Conservation (phyloP, 208 protist species). For the Trypanosoma rangeli region DNA sequence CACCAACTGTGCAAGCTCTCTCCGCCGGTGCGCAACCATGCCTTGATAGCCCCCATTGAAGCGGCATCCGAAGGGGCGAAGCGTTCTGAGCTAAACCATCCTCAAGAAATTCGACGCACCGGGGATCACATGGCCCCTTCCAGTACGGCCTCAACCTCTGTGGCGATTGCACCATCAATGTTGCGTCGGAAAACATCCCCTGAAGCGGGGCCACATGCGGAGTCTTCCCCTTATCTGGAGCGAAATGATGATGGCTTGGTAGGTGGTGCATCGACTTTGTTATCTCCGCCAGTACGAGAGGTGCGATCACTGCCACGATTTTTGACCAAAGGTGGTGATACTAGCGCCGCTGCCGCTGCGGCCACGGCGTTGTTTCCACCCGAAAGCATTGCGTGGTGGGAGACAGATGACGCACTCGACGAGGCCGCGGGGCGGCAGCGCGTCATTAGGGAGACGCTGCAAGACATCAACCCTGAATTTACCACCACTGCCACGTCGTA, state of each 20-base stretch:
- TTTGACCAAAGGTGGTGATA: not conserved
- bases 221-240: not conserved
- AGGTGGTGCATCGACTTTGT: slow-evolving; percentile 6
- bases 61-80: not conserved
- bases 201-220: not conserved
- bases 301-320: not conserved
- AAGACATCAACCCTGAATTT: slow-evolving; percentile 38
- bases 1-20: slow-evolving; percentile 38
- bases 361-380: slow-evolving; percentile 34
- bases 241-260: slow-evolving; percentile 12
- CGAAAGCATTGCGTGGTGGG: slow-evolving; percentile 73
- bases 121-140: not conserved
- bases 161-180: slow-evolving; percentile 1
- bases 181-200: slow-evolving; percentile 12
- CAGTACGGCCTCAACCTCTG: not conserved
- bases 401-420: slow-evolving; percentile 23
- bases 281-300: not conserved
- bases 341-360: not conserved
- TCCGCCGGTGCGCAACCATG: slow-evolving; percentile 39
- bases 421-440: not conserved
- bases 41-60: slow-evolving; percentile 9
- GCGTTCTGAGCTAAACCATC: slow-evolving; percentile 17
- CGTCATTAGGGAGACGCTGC: slow-evolving; percentile 7
- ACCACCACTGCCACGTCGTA: slow-evolving; percentile 65
- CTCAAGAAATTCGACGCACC: slow-evolving; percentile 5